These are phyloP conservation scores for Colletotrichum truncatum DNA, from an alignment of 2,329 filamentous ascomycete species.

Conservation along the genomic window DNA sequence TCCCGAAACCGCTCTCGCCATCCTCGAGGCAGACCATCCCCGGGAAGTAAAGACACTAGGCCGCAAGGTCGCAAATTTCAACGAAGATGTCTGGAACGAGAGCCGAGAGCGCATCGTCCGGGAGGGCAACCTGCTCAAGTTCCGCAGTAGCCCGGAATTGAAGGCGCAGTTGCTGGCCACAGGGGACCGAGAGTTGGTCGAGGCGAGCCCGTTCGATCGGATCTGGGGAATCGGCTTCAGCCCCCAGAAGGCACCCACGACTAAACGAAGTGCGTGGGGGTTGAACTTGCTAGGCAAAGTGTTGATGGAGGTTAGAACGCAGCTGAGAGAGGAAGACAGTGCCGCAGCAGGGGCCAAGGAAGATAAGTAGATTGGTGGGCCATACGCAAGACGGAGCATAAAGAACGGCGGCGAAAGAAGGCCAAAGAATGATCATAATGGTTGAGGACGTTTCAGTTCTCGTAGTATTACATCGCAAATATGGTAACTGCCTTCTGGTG, in stretches of 20 bases:
- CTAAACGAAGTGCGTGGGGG: conserved; percentile 64
- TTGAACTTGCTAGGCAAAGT: conserved; percentile 71
- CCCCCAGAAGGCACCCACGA: conserved; percentile 54
- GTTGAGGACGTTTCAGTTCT: conserved; percentile 14
- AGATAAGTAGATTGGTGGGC: background rate
- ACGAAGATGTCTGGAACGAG: conserved; percentile 58
- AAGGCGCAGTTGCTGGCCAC: conserved; percentile 62
- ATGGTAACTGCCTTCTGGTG: conserved; percentile 4
- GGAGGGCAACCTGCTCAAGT: conserved; percentile 68
- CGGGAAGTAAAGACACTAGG: conserved; percentile 63
- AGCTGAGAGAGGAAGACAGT: conserved; percentile 54
- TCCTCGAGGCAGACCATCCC: conserved; percentile 58
- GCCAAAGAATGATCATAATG: background rate
- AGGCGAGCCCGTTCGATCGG: conserved; percentile 67
- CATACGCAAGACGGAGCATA: background rate
- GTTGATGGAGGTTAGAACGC: conserved; percentile 65
- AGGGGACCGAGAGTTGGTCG: conserved; percentile 68
- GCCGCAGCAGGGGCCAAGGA: background rate
- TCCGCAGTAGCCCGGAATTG: conserved; percentile 57
- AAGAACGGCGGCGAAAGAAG: background rate
- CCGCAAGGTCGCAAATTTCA: conserved; percentile 62
- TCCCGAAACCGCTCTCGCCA: conserved; percentile 49
- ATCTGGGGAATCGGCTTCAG: conserved; percentile 75
- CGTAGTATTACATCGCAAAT: conserved; percentile 28
- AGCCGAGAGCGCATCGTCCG: conserved; percentile 64